Evolutionary conservation across 352 stramenopile genomes (phyloP).

Genomic region (Phytophthora hybrid): DNA sequence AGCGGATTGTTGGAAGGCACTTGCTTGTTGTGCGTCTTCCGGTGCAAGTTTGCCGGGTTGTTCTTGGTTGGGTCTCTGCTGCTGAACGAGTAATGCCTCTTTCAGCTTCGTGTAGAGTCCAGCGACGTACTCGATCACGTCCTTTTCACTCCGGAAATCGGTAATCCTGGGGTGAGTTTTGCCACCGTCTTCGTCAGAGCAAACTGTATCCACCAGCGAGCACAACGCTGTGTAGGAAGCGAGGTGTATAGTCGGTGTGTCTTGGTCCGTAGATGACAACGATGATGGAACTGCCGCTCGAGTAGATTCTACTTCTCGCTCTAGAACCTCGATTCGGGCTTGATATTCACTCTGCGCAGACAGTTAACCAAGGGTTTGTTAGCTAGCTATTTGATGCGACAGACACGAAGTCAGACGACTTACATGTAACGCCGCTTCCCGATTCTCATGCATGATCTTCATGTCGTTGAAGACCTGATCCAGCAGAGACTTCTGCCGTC

Average conservation of each 20-base stretch:
- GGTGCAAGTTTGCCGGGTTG: not conserved
- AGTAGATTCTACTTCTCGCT: slow-evolving; percentile 37
- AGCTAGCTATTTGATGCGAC: not conserved
- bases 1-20: not conserved
- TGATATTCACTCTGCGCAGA: slow-evolving; percentile 50
- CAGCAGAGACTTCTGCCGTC: slow-evolving; percentile 36
- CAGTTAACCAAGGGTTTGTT: not conserved
- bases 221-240: slow-evolving; percentile 60
- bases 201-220: slow-evolving; percentile 47
- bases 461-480: slow-evolving; percentile 62
- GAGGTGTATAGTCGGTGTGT: slow-evolving; percentile 15
- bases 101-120: slow-evolving; percentile 50
- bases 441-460: slow-evolving; percentile 59
- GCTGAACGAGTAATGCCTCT: slow-evolving; percentile 4
- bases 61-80: not conserved
- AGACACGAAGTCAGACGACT: slow-evolving; percentile 15
- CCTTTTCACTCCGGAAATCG: slow-evolving; percentile 41
- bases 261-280: not conserved
- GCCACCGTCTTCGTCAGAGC: not conserved
- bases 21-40: not conserved
- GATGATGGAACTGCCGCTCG: slow-evolving; percentile 6
- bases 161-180: slow-evolving; percentile 35
- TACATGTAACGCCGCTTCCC: slow-evolving; percentile 57
- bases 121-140: slow-evolving; percentile 45
- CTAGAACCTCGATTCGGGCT: slow-evolving; percentile 42